These are phyloP conservation scores for Ustilago loliicola DNA, from an alignment of 1,284 basidiomycete genomes.

Conservation along the genomic window DNA sequence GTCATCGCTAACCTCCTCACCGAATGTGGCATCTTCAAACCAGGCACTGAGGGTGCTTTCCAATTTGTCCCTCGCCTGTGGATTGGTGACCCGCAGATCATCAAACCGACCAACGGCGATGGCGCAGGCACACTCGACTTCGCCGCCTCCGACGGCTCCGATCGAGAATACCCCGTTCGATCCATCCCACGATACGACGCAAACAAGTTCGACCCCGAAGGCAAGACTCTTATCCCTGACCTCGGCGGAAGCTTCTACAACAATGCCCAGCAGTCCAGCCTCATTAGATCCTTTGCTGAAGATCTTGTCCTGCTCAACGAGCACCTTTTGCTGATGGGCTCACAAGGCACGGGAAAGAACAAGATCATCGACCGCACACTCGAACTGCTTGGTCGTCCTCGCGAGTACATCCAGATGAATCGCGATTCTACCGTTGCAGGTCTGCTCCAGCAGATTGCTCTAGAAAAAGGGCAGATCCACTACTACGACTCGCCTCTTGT, in stretches of 20 bases:
- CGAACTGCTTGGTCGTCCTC: conserved; percentile 68
- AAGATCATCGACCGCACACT: conserved; percentile 70
- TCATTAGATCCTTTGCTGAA: conserved; percentile 68
- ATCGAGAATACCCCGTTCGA: conserved; percentile 31
- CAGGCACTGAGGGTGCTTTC: conserved; percentile 63
- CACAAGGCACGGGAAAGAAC: conserved; percentile 72
- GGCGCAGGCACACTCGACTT: conserved; percentile 53
- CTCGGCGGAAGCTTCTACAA: conserved; percentile 67
- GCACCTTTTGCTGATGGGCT: conserved; percentile 71
- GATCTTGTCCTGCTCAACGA: conserved; percentile 69
- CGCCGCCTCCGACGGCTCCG: conserved; percentile 38
- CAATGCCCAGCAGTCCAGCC: conserved; percentile 68
- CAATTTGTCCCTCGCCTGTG: conserved; percentile 52
- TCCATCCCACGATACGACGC: conserved; percentile 64
- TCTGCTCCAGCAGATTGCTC: conserved; percentile 66
- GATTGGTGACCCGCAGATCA: conserved; percentile 46
- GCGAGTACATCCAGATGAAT: conserved; percentile 72
- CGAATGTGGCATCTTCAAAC: conserved; percentile 60
- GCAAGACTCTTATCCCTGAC: conserved; percentile 67
- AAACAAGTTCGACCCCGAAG: conserved; percentile 63
- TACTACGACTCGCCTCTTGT: conserved; percentile 70
- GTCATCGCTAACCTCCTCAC: conserved; percentile 61
- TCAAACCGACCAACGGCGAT: conserved; percentile 3
- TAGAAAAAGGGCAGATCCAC: conserved; percentile 67
- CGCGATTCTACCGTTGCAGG: conserved; percentile 67